phyloP scores from a whole-genome alignment of 1,284 basidiomycete genomes.

The Hypsizygus ulmarius region DNA sequence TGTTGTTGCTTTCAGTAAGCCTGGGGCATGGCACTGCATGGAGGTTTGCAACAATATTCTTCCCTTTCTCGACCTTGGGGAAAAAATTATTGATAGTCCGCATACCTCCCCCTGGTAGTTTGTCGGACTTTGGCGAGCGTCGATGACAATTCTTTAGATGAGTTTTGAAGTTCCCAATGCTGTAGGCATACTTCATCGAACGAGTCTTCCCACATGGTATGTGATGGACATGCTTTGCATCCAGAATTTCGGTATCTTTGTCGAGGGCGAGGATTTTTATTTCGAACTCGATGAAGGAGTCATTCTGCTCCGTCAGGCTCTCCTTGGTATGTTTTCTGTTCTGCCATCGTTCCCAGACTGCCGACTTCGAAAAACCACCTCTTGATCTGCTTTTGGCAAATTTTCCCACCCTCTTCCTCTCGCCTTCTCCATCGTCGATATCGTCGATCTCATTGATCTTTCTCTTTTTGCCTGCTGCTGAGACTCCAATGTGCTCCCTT shows the following conservation, averaged over 20 bases:
- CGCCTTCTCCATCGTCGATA: neutral
- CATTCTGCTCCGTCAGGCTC: neutral
- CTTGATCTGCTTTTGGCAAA: neutral
- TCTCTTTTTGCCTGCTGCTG: neutral
- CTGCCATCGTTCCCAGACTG: neutral
- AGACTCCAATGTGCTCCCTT: neutral
- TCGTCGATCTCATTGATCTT: neutral
- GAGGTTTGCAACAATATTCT: too few species aligned
- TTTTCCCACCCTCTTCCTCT: neutral
- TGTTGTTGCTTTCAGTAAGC: neutral
- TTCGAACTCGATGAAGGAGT: neutral
- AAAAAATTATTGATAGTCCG: neutral
- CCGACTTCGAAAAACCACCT: neutral
- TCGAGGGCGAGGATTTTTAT: neutral
- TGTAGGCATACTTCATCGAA: constrained; percentile 2
- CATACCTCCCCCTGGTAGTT: neutral
- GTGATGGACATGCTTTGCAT: constrained; percentile 1
- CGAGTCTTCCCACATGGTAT: neutral
- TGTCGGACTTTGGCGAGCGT: neutral
- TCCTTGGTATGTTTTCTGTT: neutral
- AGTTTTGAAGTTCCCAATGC: neutral
- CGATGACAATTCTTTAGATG: neutral
- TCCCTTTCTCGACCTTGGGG: neutral
- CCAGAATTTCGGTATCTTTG: neutral
- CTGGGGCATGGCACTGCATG: neutral